These are phyloP conservation scores for Sequoia sempervirens DNA, from an alignment of 75 land plant species.

Conservation along the genomic window DNA sequence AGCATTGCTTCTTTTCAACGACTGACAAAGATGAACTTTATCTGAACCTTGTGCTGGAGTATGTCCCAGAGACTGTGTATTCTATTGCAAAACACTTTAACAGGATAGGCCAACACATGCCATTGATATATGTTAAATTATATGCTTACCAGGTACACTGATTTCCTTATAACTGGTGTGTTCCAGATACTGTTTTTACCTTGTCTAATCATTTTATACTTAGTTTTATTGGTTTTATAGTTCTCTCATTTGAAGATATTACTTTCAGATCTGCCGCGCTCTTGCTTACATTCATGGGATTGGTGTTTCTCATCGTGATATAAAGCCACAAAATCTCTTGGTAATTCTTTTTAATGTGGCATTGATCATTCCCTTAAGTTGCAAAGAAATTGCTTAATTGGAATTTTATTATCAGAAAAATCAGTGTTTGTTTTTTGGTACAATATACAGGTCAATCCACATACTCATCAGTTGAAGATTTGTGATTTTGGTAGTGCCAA, in stretches of 20 bases:
- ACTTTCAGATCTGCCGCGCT: slow-evolving; percentile 77
- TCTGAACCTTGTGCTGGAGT: slow-evolving; percentile 82
- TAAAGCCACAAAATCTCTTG: slow-evolving; percentile 95
- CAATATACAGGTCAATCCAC: slow-evolving; percentile 79
- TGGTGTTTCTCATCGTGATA: slow-evolving; percentile 93
- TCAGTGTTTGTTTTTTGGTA: neutral
- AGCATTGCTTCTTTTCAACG: slow-evolving; percentile 88
- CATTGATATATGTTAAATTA: slow-evolving; percentile 85
- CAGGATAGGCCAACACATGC: slow-evolving; percentile 86
- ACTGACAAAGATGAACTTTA: slow-evolving; percentile 91
- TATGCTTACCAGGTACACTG: slow-evolving; percentile 83
- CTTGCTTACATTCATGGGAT: slow-evolving; percentile 86
- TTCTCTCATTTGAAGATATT: neutral
- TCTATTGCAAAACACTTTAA: slow-evolving; percentile 88
- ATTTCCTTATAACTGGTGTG: neutral
- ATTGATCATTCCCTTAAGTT: neutral
- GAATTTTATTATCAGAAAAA: neutral
- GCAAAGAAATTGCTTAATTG: neutral
- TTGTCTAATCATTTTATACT: neutral
- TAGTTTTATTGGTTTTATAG: neutral
- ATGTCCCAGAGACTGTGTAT: slow-evolving; percentile 88
- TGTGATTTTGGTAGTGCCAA: slow-evolving; percentile 99
- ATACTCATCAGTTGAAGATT: slow-evolving; percentile 89
- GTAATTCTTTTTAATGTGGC: slow-evolving; percentile 20
- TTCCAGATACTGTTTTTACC: neutral